Evolutionary conservation across 139 green algal species (phyloP).

Genomic region (Zygnema circumcarinatum): DNA sequence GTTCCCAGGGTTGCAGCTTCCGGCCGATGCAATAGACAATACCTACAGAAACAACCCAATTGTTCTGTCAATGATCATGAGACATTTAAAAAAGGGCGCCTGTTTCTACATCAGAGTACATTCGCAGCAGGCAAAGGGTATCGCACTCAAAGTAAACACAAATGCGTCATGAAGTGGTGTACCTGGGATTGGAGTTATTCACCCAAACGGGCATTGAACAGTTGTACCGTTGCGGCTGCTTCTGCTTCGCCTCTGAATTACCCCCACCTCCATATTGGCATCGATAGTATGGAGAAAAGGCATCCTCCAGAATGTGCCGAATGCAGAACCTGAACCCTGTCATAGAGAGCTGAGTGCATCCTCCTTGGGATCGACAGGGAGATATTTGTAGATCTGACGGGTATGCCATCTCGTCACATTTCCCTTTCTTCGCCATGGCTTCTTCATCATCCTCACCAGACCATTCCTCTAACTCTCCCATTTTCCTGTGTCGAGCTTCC

Average conservation of each 20-base stretch:
- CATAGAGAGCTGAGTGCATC: background rate
- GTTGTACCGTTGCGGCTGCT: background rate
- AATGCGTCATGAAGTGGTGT: background rate
- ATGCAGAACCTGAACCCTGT: background rate
- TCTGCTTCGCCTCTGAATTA: background rate
- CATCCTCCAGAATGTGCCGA: background rate
- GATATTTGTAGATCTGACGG: too few species aligned
- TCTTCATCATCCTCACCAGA: too few species aligned
- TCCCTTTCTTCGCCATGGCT: too few species aligned
- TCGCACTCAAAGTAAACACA: background rate
- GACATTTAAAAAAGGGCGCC: background rate
- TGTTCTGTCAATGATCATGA: background rate
- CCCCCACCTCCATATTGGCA: background rate
- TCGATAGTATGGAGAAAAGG: background rate
- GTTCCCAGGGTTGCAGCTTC: background rate
- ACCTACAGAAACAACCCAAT: background rate
- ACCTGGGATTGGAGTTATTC: background rate
- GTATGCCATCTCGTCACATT: too few species aligned
- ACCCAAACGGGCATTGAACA: background rate
- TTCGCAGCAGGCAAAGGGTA: too few species aligned
- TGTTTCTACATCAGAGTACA: too few species aligned
- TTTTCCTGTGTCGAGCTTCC: too few species aligned
- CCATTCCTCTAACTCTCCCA: too few species aligned
- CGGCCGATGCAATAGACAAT: background rate
- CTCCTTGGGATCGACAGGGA: background rate